phyloP scores from a whole-genome alignment of 2,329 filamentous ascomycete genomes.

The Atkinsonella hypoxylon region DNA sequence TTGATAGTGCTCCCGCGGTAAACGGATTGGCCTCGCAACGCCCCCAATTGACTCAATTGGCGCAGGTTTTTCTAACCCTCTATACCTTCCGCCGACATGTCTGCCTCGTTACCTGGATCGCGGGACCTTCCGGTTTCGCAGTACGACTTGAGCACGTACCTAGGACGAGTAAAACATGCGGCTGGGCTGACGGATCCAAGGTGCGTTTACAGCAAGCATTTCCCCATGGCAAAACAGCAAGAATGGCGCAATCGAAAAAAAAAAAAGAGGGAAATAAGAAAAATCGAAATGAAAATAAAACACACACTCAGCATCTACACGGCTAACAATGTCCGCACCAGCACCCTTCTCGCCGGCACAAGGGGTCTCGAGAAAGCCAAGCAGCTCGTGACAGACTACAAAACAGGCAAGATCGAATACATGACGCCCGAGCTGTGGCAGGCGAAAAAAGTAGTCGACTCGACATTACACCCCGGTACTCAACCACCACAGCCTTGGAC shows the following conservation, averaged over 20 bases:
- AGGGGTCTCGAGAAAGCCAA: slow-evolving; percentile 79
- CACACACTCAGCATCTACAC: neutral
- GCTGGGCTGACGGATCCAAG: slow-evolving; percentile 88
- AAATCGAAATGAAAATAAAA: neutral
- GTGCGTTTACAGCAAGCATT: slow-evolving; percentile 40
- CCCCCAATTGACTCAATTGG: neutral
- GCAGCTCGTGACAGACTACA: slow-evolving; percentile 69
- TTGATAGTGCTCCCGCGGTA: neutral
- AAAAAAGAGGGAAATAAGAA: no score
- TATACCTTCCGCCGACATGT: slow-evolving; percentile 32
- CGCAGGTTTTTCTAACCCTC: neutral
- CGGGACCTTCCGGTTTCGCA: slow-evolving; percentile 84
- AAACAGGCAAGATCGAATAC: slow-evolving; percentile 61
- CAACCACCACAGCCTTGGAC: no score
- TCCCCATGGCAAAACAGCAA: no score
- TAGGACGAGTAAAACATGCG: slow-evolving; percentile 84
- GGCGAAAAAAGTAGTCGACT: slow-evolving; percentile 95
- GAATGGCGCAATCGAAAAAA: no score
- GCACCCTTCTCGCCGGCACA: slow-evolving; percentile 72
- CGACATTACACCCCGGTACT: slow-evolving; percentile 84
- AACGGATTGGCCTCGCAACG: neutral
- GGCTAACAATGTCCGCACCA: slow-evolving; percentile 24
- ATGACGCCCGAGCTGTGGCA: slow-evolving; percentile 91
- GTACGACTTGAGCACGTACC: slow-evolving; percentile 88
- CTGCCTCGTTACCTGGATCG: slow-evolving; percentile 50